A percentile compares a stretch with the other conserved stretches of the same genome.
phyloP scores from a whole-genome alignment of 1,139 yeast species.

The Petasospora fabianii region DNA sequence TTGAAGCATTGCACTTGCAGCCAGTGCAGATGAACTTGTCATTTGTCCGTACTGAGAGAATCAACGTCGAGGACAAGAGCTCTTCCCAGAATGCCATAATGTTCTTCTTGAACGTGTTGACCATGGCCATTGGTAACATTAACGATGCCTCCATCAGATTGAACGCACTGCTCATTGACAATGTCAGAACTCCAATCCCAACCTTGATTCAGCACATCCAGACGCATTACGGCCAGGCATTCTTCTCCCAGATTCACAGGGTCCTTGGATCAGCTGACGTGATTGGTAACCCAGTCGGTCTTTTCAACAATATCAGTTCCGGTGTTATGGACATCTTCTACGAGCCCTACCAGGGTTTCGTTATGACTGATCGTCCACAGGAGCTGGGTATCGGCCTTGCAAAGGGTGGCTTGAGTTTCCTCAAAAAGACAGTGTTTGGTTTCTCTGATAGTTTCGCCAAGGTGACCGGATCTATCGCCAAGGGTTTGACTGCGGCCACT shows the following conservation, averaged over 20 bases:
- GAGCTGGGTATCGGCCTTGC: conserved; percentile 95
- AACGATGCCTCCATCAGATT: conserved; percentile 94
- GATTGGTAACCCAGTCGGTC: conserved; percentile 94
- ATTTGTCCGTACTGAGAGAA: conserved; percentile 84
- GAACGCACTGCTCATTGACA: conserved; percentile 84
- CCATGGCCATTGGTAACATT: conserved; percentile 96
- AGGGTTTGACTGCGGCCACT: conserved; percentile 88
- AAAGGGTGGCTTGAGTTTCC: conserved; percentile 90
- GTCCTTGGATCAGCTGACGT: conserved; percentile 95
- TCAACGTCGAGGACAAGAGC: conserved; percentile 55
- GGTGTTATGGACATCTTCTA: conserved; percentile 96
- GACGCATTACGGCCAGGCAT: conserved; percentile 90
- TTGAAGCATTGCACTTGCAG: conserved; percentile 89
- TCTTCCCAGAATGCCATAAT: conserved; percentile 61
- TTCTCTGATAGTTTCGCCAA: conserved; percentile 90
- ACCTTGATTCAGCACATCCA: conserved; percentile 65
- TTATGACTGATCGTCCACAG: conserved; percentile 91
- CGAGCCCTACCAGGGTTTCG: conserved; percentile 95
- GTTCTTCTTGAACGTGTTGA: conserved; percentile 78
- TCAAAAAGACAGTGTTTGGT: conserved; percentile 93
- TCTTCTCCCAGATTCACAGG: conserved; percentile 88
- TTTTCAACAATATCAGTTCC: conserved; percentile 87
- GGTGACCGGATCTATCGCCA: conserved; percentile 90
- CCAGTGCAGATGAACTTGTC: conserved; percentile 88
- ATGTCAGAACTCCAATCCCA: conserved; percentile 82